Evolutionary conservation across 192 early-diverging fungal species (phyloP), one percentile per base, ranked within the genome.

Genomic region (Funneliformis mosseae): DNA sequence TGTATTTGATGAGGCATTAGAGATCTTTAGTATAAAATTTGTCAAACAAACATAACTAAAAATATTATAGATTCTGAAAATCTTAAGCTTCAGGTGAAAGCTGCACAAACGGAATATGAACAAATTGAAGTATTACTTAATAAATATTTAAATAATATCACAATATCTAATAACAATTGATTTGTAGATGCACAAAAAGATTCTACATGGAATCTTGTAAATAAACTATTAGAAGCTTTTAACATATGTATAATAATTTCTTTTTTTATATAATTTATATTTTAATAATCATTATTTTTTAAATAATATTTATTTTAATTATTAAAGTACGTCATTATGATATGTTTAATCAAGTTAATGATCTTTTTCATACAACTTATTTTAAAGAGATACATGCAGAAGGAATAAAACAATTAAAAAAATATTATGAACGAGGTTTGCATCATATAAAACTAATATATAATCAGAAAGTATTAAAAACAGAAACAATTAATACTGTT

Each of bases 31-130:
- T 2, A 42, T 72, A 8, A 72, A 72, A 25, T 72, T 72, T 18
- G 21, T 46, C 6, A 72, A 72, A 72, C 18, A 73, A 33, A 73
- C 48, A 9, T 73, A 2, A 42, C 7, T 46, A 18, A 1, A 73
- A 42, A 73, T 73, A 6, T 73, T 18, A 50, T 46, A 28, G 45
- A 73, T 48, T 16, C 42, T 28, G 71, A 73, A 73, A 73, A 45
- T 46, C 5, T 73, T 23, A 73, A 73, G 21, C 2, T 11, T 25
- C 8, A 46, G 48, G 42, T 73, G 23, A 73, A 73, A 10, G 43
- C 42, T 23, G n/a, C 45, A 8, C 45, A 73, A 48, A 23, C 6
- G 2, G 0, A 73, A 48, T 3, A 21, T 33, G 71, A 73, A 48
- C 8, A n/a, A 28, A 23, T 73, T 48, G 2, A 23, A 46, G 11